Percentiles rank a stretch among this genome's conserved stretches.
Evolutionary conservation across 169 alveolate species (phyloP).

Genomic region (Cryptosporidium tyzzeri): DNA sequence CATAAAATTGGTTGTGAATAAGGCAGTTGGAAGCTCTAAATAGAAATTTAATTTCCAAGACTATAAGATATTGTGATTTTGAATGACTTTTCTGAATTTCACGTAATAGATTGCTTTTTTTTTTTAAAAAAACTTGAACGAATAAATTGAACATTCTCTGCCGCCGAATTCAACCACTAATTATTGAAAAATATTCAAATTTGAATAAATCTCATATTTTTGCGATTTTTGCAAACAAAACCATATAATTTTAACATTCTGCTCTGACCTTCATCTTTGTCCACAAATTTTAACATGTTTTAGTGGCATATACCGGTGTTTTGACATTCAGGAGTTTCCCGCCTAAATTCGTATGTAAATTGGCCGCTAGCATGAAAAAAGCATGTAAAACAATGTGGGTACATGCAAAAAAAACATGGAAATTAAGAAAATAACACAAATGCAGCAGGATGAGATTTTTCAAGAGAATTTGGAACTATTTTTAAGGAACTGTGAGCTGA

Average conservation of each 20-base stretch:
- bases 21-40: neutral
- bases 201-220: neutral
- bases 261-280: neutral
- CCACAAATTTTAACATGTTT: constrained; percentile 1
- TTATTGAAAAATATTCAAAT: neutral
- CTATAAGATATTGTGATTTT: neutral
- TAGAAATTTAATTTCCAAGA: neutral
- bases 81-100: neutral
- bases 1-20: neutral
- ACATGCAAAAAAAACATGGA: constrained; percentile 73
- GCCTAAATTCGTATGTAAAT: constrained; percentile 25
- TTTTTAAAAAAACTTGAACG: neutral
- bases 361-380: constrained; percentile 24
- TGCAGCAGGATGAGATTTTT: constrained; percentile 41
- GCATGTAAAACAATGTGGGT: constrained; percentile 75
- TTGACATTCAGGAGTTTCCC: neutral
- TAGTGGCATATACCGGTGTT: constrained; percentile 10
- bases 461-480: constrained; percentile 45
- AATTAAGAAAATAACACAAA: constrained; percentile 10
- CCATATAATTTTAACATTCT: neutral
- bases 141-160: neutral
- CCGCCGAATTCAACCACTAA: neutral
- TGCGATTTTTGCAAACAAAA: neutral
- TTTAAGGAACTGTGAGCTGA: constrained; percentile 31
- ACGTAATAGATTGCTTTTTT: neutral